Evolutionary conservation across 176 grass and related monocot genomes (phyloP).

Genomic region (Phoenix dactylifera): DNA sequence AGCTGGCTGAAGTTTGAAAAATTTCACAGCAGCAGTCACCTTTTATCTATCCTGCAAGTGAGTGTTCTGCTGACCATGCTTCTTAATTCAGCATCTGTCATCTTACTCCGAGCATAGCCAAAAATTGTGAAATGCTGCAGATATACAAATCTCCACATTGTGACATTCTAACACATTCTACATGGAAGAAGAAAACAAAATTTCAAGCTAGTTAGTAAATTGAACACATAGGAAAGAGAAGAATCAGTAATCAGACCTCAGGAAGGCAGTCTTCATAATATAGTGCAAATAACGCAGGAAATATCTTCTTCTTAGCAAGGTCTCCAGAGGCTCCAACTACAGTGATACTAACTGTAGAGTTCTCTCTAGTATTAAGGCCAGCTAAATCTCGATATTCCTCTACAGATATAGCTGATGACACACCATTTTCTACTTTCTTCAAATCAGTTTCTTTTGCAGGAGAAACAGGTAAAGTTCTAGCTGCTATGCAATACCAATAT

Average conservation of each 20-base stretch:
- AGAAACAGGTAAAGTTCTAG: slow-evolving; percentile 11
- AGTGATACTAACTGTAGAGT: slow-evolving; percentile 78
- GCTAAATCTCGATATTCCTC: slow-evolving; percentile 44
- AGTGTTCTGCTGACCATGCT: slow-evolving; percentile 87
- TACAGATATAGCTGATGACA: slow-evolving; percentile 21
- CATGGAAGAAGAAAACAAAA: too few relatives aligned
- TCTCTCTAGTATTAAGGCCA: neutral
- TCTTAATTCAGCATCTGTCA: slow-evolving; percentile 91
- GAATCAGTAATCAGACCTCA: slow-evolving; percentile 31
- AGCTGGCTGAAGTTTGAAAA: too few relatives aligned
- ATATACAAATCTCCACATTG: neutral
- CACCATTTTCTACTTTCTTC: slow-evolving; percentile 38
- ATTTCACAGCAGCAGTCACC: slow-evolving; percentile 23
- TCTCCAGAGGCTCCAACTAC: slow-evolving; percentile 89
- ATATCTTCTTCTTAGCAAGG: slow-evolving; percentile 99
- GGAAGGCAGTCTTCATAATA: slow-evolving; percentile 95
- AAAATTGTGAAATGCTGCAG: slow-evolving; percentile 97
- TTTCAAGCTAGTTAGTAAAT: neutral
- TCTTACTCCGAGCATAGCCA: slow-evolving; percentile 95
- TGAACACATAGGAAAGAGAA: slow-evolving; percentile 1
- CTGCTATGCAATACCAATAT: slow-evolving; percentile 12
- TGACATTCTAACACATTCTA: too few relatives aligned
- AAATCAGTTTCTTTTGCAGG: slow-evolving; percentile 9
- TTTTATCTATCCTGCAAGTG: slow-evolving; percentile 92
- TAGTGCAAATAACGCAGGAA: slow-evolving; percentile 91